phyloP scores from a whole-genome alignment of 2,329 filamentous ascomycete genomes.

The Ophidiomyces ophidiicola region DNA sequence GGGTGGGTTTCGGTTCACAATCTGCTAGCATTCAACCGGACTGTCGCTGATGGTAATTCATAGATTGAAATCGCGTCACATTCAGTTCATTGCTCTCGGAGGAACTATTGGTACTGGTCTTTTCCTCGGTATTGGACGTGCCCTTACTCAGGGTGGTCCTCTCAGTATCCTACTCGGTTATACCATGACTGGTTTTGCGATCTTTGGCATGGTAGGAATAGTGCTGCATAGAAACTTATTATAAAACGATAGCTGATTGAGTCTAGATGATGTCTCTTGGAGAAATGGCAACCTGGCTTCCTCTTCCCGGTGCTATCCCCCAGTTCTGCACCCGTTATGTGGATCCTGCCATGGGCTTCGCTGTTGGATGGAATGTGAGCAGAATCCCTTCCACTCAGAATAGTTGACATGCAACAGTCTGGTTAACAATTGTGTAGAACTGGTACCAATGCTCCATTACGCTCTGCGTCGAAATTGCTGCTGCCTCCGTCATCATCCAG shows the following conservation, averaged over 20 bases:
- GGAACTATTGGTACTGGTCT: constrained; percentile 47
- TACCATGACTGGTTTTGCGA: constrained; percentile 37
- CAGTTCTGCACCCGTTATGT: constrained; percentile 33
- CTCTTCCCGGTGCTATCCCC: constrained; percentile 38
- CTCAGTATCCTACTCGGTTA: constrained; percentile 36
- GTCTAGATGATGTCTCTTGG: constrained; percentile 32
- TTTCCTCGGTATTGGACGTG: constrained; percentile 43
- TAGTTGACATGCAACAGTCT: constrained; percentile 42
- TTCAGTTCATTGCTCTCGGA: constrained; percentile 49
- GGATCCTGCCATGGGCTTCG: constrained; percentile 40
- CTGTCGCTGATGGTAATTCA: not conserved
- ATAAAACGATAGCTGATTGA: constrained; percentile 1
- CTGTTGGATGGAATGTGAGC: constrained; percentile 39
- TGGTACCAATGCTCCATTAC: constrained; percentile 26
- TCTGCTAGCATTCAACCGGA: not conserved
- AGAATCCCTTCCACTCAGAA: constrained; percentile 51
- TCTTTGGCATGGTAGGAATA: constrained; percentile 31
- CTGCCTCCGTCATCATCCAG: constrained; percentile 50
- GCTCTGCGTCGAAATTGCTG: constrained; percentile 46
- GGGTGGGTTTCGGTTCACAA: constrained; percentile 26
- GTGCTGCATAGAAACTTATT: not conserved
- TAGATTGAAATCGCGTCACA: constrained; percentile 42
- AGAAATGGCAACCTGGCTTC: constrained; percentile 40
- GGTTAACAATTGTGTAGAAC: constrained; percentile 17
- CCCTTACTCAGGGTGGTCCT: constrained; percentile 37